Conservation (phyloP, 2,329 filamentous ascomycete species). For the Penicillium sp. region DNA sequence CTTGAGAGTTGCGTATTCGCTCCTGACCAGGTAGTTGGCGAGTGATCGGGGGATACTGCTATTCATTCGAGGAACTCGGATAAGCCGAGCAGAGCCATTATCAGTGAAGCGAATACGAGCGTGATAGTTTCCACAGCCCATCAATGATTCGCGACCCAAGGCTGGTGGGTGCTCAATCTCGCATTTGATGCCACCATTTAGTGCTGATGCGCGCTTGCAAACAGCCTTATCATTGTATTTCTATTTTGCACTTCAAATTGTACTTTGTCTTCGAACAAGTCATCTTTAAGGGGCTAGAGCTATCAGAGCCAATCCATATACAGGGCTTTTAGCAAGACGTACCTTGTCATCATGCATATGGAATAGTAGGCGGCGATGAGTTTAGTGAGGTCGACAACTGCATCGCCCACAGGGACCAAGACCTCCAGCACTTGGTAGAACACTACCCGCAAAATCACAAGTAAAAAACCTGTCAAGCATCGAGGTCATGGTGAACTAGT, state of each 20-base stretch:
- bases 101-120: constrained; percentile 7
- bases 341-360: constrained; percentile 8
- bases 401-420: constrained; percentile 8
- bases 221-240: constrained; percentile 7
- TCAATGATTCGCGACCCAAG: constrained; percentile 2
- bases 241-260: constrained; percentile 5
- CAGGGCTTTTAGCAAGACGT: neutral
- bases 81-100: constrained; percentile 6
- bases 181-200: constrained; percentile 9
- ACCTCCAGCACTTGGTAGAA: constrained; percentile 2
- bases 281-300: constrained; percentile 4
- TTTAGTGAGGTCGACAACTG: neutral
- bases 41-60: constrained; percentile 9
- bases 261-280: constrained; percentile 8
- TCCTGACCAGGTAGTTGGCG: constrained; percentile 24
- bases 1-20: constrained; percentile 38
- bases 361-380: constrained; percentile 4
- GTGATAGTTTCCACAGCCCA: constrained; percentile 11
- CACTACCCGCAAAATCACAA: constrained; percentile 2
- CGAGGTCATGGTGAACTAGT: neutral
- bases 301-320: neutral
- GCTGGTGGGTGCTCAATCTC: constrained; percentile 9
- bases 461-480: constrained; percentile 6
- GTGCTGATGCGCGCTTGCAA: constrained; percentile 9
- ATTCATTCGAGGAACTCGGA: constrained; percentile 11